Conservation (phyloP, 345 rosid genomes). For the Syzygium oleosum region DNA sequence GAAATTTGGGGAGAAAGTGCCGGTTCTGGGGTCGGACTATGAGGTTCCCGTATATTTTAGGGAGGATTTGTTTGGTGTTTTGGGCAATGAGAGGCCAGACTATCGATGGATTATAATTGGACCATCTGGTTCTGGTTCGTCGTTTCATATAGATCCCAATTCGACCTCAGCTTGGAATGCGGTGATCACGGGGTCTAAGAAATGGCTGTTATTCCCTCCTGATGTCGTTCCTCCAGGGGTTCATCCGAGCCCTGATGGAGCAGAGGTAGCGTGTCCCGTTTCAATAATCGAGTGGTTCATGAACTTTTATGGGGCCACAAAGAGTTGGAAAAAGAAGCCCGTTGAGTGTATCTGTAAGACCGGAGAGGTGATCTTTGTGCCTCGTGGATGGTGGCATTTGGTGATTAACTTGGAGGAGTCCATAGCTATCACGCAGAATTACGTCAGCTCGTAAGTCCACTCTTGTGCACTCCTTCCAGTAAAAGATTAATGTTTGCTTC, state of each 20-base stretch:
- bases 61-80: conserved; percentile 80
- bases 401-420: conserved; percentile 96
- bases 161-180: conserved; percentile 99
- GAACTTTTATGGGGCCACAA: conserved; percentile 89
- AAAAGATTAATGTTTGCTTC: background rate
- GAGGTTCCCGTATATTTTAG: conserved; percentile 74
- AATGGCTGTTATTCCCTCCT: conserved; percentile 94
- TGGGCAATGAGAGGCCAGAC: conserved; percentile 81
- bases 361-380: conserved; percentile 92
- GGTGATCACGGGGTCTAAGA: conserved; percentile 83
- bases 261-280: conserved; percentile 97
- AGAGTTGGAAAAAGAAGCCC: conserved; percentile 64
- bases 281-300: conserved; percentile 97
- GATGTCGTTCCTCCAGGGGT: conserved; percentile 94
- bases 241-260: conserved; percentile 93
- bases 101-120: conserved; percentile 94
- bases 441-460: conserved; percentile 68
- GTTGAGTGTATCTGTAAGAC: conserved; percentile 89
- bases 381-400: conserved; percentile 99
- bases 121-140: conserved; percentile 92
- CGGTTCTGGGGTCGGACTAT: conserved; percentile 53
- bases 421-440: conserved; percentile 90
- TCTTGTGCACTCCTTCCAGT: background rate
- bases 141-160: conserved; percentile 98
- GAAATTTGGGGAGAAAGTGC: conserved; percentile 72